Evolutionary conservation across 1,284 basidiomycete species (phyloP).

Genomic region (Papiliotrema fonsecae): DNA sequence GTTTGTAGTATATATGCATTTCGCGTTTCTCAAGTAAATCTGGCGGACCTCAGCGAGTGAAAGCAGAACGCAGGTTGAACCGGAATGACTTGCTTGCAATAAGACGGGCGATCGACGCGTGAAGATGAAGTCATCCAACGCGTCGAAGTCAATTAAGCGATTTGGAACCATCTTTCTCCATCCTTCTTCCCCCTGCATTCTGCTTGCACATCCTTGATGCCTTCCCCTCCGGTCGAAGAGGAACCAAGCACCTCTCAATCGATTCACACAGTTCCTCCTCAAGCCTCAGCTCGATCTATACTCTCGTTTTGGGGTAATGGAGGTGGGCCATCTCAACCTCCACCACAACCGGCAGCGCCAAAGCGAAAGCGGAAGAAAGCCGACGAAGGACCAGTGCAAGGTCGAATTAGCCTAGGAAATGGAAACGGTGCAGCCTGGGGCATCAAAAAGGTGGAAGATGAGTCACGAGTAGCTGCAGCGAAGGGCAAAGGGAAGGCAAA

Average conservation of each 20-base stretch:
- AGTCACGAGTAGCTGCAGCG: not conserved
- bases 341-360: not conserved
- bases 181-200: not conserved
- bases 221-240: not conserved
- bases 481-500: slow-evolving; percentile 3
- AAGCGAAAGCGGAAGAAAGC: slow-evolving; percentile 2
- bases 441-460: not conserved
- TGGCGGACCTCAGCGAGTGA: no score
- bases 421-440: not conserved
- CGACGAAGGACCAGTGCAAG: not conserved
- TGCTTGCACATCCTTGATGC: not conserved
- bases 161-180: no score
- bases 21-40: no score
- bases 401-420: not conserved
- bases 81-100: no score
- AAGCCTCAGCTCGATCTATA: not conserved
- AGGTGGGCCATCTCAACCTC: slow-evolving; percentile 3
- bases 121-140: not conserved
- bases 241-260: not conserved
- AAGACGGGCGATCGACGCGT: no score
- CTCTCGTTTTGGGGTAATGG: slow-evolving; percentile 2
- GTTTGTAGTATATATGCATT: not conserved
- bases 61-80: no score
- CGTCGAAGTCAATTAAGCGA: no score
- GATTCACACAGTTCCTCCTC: not conserved